These are phyloP conservation scores for Hawksworthiomyces lignivorus DNA, from an alignment of 2,329 filamentous ascomycete species.

Conservation along the genomic window DNA sequence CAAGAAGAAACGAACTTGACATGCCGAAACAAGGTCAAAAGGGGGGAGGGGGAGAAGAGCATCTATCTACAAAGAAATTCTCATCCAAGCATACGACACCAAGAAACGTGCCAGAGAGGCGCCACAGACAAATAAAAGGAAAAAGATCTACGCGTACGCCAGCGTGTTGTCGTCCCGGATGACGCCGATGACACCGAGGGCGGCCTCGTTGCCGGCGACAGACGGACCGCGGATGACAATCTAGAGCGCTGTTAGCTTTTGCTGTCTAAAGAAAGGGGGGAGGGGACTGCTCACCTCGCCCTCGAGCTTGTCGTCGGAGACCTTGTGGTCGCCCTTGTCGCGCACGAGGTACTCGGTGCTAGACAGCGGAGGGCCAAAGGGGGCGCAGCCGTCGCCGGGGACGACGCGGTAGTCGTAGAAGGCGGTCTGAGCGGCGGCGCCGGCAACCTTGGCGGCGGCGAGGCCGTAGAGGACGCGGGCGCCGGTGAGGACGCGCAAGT, in stretches of 20 bases:
- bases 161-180: constrained; percentile 69
- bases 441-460: constrained; percentile 74
- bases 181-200: constrained; percentile 54
- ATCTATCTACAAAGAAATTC: not conserved
- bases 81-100: too few species aligned
- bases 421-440: constrained; percentile 72
- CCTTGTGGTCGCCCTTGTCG: constrained; percentile 53
- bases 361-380: constrained; percentile 78
- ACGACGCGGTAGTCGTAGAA: constrained; percentile 37
- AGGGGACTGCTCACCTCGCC: constrained; percentile 50
- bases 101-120: too few species aligned
- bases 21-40: too few species aligned
- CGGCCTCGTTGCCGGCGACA: constrained; percentile 60
- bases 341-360: constrained; percentile 70
- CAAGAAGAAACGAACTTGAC: too few species aligned
- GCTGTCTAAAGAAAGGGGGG: not conserved
- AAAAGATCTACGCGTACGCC: constrained; percentile 41
- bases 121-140: too few species aligned
- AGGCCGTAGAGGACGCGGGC: constrained; percentile 80
- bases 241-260: constrained; percentile 28
- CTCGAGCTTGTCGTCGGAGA: constrained; percentile 51
- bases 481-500: constrained; percentile 73
- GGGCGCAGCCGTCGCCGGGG: constrained; percentile 38
- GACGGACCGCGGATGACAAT: constrained; percentile 66
- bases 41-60: too few species aligned